These are phyloP conservation scores for Porphyrellus cyaneotinctus DNA, from an alignment of 768 basidiomycete genomes.

Conservation along the genomic window DNA sequence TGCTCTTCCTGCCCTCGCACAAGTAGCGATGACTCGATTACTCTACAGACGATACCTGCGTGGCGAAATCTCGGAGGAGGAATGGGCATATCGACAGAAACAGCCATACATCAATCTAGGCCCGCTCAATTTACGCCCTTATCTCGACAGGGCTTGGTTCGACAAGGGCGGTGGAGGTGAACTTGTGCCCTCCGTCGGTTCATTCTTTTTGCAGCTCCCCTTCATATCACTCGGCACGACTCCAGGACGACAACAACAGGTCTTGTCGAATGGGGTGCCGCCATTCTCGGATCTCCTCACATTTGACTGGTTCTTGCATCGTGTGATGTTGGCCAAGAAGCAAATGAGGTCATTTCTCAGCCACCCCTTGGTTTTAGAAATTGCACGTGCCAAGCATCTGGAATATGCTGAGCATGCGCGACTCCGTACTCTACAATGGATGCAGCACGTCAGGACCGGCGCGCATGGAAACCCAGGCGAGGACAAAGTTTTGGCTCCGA, in stretches of 20 bases:
- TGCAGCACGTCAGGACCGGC: background rate
- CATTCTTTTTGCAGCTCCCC: slow-evolving; percentile 41
- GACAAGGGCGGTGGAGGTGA: slow-evolving; percentile 40
- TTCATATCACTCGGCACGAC: slow-evolving; percentile 41
- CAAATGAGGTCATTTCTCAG: slow-evolving; percentile 32
- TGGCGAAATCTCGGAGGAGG: slow-evolving; percentile 37
- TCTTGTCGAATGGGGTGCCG: slow-evolving; percentile 30
- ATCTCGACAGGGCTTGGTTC: slow-evolving; percentile 45
- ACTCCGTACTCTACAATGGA: background rate
- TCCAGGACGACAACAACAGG: background rate
- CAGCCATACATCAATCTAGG: background rate
- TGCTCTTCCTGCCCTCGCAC: slow-evolving; percentile 45
- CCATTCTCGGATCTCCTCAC: slow-evolving; percentile 40
- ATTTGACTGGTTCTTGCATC: slow-evolving; percentile 41
- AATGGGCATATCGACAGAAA: background rate
- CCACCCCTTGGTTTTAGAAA: slow-evolving; percentile 47
- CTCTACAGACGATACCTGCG: slow-evolving; percentile 44
- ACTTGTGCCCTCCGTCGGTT: slow-evolving; percentile 40
- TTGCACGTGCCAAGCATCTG: slow-evolving; percentile 20
- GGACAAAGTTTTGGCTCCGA: background rate
- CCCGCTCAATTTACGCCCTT: slow-evolving; percentile 50
- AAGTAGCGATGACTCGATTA: slow-evolving; percentile 50
- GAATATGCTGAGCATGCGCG: background rate
- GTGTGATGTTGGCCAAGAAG: slow-evolving; percentile 36
- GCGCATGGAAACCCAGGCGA: background rate